A percentile compares a stretch with the other conserved stretches of the same genome.
phyloP scores from a whole-genome alignment of 108 stramenopile genomes.

The Cyclotella distinguenda region DNA sequence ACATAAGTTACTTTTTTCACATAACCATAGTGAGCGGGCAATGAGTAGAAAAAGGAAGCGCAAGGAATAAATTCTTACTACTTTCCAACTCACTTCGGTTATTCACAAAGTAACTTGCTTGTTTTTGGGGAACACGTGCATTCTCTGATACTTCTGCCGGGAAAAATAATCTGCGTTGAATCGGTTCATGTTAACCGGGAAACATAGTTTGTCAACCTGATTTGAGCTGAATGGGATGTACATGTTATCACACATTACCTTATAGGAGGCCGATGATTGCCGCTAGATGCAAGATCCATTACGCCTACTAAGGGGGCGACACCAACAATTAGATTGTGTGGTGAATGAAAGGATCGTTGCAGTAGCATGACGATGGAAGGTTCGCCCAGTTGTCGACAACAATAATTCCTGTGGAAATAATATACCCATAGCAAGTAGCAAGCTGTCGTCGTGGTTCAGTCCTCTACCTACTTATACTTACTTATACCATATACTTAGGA shows the following conservation, averaged over 20 bases:
- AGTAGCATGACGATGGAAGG: background rate
- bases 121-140: background rate
- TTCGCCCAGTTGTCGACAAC: background rate
- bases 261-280: conserved; percentile 31
- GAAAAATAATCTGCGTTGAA: conserved; percentile 38
- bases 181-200: no score
- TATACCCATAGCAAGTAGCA: no score
- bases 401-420: background rate
- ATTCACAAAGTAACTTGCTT: conserved; percentile 26
- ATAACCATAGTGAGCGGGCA: no score
- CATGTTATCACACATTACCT: no score
- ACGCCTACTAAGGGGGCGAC: conserved; percentile 38
- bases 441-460: no score
- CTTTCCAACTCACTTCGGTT: conserved; percentile 3
- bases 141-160: conserved; percentile 9
- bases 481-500: no score
- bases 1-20: conserved; percentile 39
- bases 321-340: conserved; percentile 24
- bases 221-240: no score
- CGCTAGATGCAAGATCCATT: conserved; percentile 27
- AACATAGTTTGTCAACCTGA: no score
- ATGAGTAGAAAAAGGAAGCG: conserved; percentile 3
- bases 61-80: conserved; percentile 9
- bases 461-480: no score
- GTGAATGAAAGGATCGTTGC: conserved; percentile 32